phyloP scores from a whole-genome alignment of 768 basidiomycete species.

The Pleurotus cornucopiae region DNA sequence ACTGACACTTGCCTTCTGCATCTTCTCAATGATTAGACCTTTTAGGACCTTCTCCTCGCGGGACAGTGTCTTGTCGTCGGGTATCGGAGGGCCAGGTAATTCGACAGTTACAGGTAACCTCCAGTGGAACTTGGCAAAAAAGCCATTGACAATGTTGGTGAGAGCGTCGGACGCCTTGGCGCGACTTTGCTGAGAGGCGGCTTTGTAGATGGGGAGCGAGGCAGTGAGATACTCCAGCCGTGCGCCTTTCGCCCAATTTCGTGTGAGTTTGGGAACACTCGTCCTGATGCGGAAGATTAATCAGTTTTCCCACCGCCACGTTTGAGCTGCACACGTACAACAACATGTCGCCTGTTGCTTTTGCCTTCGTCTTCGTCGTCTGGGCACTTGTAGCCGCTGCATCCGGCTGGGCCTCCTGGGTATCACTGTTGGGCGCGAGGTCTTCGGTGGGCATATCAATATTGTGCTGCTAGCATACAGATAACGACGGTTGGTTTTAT shows the following conservation, averaged over 20 bases:
- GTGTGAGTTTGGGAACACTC: neutral
- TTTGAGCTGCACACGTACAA: too few relatives aligned
- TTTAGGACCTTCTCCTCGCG: neutral
- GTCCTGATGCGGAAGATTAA: too few relatives aligned
- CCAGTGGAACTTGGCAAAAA: slow-evolving; percentile 1
- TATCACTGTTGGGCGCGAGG: too few relatives aligned
- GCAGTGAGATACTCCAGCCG: neutral
- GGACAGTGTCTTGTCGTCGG: neutral
- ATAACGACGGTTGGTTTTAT: too few relatives aligned
- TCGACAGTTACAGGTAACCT: slow-evolving; percentile 2
- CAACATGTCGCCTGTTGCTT: too few relatives aligned
- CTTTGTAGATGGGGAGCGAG: neutral
- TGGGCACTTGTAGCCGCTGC: too few relatives aligned
- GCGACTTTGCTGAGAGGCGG: slow-evolving; percentile 1
- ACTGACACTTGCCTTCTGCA: neutral
- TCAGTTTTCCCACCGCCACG: too few relatives aligned
- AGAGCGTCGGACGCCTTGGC: neutral
- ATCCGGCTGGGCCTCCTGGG: too few relatives aligned
- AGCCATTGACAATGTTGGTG: neutral
- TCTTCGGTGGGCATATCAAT: too few relatives aligned
- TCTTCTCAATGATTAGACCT: neutral
- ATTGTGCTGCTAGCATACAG: too few relatives aligned
- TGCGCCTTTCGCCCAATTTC: slow-evolving; percentile 4
- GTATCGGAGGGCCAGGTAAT: neutral
- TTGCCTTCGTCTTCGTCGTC: too few relatives aligned